These are phyloP conservation scores for Pistacia vera DNA, from an alignment of 345 rosid species.

Conservation along the genomic window DNA sequence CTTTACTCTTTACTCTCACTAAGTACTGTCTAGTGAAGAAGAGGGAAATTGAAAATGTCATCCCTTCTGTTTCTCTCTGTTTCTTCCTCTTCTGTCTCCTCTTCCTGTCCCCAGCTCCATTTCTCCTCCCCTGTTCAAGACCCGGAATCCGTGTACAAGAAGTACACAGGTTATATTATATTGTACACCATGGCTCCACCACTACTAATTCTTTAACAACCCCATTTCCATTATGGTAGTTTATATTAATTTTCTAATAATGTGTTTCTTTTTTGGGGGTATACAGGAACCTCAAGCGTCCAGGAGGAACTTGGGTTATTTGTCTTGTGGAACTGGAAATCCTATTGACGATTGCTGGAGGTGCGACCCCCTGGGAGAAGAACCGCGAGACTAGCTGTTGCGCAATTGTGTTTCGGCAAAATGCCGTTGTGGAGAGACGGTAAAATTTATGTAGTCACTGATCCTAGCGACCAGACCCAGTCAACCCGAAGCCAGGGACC, in stretches of 20 bases:
- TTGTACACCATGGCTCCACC: neutral
- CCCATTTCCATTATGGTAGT: too few species aligned
- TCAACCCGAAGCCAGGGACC: slow-evolving; percentile 74
- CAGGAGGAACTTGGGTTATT: slow-evolving; percentile 62
- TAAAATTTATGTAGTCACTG: slow-evolving; percentile 63
- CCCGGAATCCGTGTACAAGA: slow-evolving; percentile 62
- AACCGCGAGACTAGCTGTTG: slow-evolving; percentile 70
- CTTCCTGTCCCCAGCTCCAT: slow-evolving; percentile 23
- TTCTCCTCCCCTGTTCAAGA: slow-evolving; percentile 53
- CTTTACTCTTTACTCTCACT: neutral
- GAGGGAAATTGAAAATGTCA: slow-evolving; percentile 27
- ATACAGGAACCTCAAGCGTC: slow-evolving; percentile 65
- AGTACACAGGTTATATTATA: slow-evolving; percentile 52
- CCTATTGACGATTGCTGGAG: slow-evolving; percentile 92
- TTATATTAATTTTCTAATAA: neutral
- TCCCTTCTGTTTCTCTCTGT: slow-evolving; percentile 22
- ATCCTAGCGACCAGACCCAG: slow-evolving; percentile 62
- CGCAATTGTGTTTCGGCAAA: slow-evolving; percentile 82
- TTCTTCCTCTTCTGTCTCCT: slow-evolving; percentile 40
- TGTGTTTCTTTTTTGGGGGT: neutral
- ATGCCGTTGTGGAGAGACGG: slow-evolving; percentile 79
- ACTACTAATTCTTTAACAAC: neutral
- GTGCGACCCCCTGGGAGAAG: slow-evolving; percentile 76
- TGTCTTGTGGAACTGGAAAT: slow-evolving; percentile 75
- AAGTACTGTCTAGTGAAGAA: neutral